Evolutionary conservation across 1,139 yeast genomes (phyloP), one percentile per base, ranked within the genome.

Genomic region (Tardiomyces depauwii): DNA sequence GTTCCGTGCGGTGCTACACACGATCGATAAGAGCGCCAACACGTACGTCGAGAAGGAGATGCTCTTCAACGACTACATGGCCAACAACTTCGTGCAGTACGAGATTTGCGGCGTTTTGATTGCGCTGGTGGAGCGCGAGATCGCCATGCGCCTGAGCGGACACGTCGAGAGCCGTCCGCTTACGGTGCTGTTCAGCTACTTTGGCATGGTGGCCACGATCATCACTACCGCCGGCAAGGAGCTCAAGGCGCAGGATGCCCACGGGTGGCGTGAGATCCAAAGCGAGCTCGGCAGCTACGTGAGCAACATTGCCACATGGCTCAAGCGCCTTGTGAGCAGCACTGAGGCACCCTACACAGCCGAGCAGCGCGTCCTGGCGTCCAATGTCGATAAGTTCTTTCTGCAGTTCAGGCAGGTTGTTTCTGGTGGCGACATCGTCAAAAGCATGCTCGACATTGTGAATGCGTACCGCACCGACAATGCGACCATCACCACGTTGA

Each of bases 401-500:
- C 42, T 45, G 39, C 51, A 53, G 43, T 44, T 61, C 43, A 48
- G 54, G 19, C 52, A 47, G 14, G 51, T 58, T 33, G 48, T 60
- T n/a, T 54, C 57, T 2, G 53, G 54, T 28, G 61, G 57, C 41
- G 59, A 55, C 30, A 47, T 55, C 41, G 55, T 61, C 12, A 57
- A 55, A 43, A 49, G 55, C 43, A 48, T 60, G 39, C 54, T 61
- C 41, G 62, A 61, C 16, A 51, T 59, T 14, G 54, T 56, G 13
- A 63, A 60, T 41, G 42, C 63, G 2, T 53, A 60, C 23, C 51
- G 58, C 38, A 44, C 47, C 12, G 59, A 54, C 41, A 50, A 53
- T 27, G 57, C 77, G 53, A 74, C 71, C 53, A 68, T 80, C 43
- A 69, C 78, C 44, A 68, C 79, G 41, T 71, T 76, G 42, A 79